Percentiles rank a stretch among this genome's conserved stretches.
These are phyloP conservation scores for Spizellomyces sp. DNA, from an alignment of 192 early-diverging fungal genomes.

Conservation along the genomic window DNA sequence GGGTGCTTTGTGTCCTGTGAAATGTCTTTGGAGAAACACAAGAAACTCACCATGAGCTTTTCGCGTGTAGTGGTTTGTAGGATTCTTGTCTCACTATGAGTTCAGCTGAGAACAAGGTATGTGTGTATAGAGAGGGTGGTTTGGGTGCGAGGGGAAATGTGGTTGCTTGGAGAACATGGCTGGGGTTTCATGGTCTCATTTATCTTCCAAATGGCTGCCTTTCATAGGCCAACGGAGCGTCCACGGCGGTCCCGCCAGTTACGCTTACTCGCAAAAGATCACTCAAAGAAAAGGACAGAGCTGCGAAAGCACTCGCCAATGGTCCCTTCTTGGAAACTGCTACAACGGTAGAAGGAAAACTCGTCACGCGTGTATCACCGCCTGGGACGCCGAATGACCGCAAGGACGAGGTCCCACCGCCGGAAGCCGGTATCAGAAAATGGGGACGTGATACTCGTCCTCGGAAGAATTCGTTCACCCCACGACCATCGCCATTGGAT, in stretches of 20 bases:
- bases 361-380: slow-evolving; percentile 19
- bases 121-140: too few species aligned
- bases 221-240: neutral
- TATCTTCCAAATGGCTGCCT: too few species aligned
- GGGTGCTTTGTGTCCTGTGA: too few species aligned
- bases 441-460: neutral
- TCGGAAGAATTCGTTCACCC: slow-evolving; percentile 32
- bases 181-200: too few species aligned
- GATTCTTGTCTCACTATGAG: too few species aligned
- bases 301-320: slow-evolving; percentile 9
- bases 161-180: too few species aligned
- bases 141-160: too few species aligned
- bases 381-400: neutral
- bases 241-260: neutral
- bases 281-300: slow-evolving; percentile 12
- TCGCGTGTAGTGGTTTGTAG: too few species aligned
- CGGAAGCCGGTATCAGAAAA: neutral
- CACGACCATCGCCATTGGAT: slow-evolving; percentile 40
- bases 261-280: neutral
- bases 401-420: neutral
- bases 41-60: too few species aligned
- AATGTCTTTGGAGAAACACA: too few species aligned
- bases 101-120: too few species aligned
- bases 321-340: slow-evolving; percentile 24
- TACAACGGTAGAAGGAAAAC: slow-evolving; percentile 2